phyloP scores from a whole-genome alignment of 495 filamentous ascomycete species.

The Penicillium bialowiezense region DNA sequence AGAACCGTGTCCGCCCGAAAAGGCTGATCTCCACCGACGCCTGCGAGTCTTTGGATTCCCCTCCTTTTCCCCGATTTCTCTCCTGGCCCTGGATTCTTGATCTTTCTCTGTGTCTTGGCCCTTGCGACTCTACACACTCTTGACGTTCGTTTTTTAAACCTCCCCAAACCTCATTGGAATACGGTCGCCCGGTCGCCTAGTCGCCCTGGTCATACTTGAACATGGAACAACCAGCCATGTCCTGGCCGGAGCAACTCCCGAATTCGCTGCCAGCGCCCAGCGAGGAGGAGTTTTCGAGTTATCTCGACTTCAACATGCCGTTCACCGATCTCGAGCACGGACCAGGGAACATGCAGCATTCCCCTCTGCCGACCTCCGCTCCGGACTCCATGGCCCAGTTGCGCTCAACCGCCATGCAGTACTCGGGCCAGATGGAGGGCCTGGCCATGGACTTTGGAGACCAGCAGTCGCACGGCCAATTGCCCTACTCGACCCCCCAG shows the following conservation, averaged over 20 bases:
- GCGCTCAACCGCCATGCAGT: slow-evolving; percentile 26
- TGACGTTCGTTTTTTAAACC: no score
- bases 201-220: no score
- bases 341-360: slow-evolving; percentile 32
- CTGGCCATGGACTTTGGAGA: slow-evolving; percentile 35
- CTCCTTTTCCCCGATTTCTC: not conserved
- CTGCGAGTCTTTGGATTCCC: not conserved
- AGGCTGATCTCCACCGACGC: slow-evolving; percentile 10
- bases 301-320: slow-evolving; percentile 52
- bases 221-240: slow-evolving; percentile 43
- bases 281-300: slow-evolving; percentile 53
- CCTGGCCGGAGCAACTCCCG: slow-evolving; percentile 42
- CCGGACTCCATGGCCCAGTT: slow-evolving; percentile 29
- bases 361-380: slow-evolving; percentile 32
- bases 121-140: no score
- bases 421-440: slow-evolving; percentile 26
- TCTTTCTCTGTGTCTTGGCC: no score
- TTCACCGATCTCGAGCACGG: slow-evolving; percentile 48
- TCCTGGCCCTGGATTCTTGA: not conserved
- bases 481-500: slow-evolving; percentile 31
- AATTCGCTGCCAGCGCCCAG: slow-evolving; percentile 28
- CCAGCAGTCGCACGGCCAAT: slow-evolving; percentile 13
- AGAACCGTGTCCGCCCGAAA: slow-evolving; percentile 11
- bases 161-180: no score
- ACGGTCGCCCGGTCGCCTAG: no score